Percentiles rank a stretch among this genome's conserved stretches.
These are phyloP conservation scores for Metarhizium album DNA, from an alignment of 2,329 filamentous ascomycete species.

Conservation along the genomic window DNA sequence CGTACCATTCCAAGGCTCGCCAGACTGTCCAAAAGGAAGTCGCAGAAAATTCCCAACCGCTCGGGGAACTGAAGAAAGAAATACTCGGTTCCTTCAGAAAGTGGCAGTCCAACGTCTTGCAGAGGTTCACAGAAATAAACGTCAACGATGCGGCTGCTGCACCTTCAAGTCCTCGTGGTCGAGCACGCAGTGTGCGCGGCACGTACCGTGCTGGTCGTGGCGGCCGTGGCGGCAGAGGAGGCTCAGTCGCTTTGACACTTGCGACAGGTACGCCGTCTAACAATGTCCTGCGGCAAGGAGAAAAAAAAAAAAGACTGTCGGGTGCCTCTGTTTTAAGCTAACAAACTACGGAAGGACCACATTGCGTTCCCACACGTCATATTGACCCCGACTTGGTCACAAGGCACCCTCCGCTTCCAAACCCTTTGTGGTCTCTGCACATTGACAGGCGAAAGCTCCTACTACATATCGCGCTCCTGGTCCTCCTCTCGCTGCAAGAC, in stretches of 20 bases:
- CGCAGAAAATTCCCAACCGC: constrained; percentile 29
- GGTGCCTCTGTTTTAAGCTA: neutral
- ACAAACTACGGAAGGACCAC: constrained; percentile 20
- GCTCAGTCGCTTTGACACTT: constrained; percentile 18
- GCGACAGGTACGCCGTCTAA: constrained; percentile 23
- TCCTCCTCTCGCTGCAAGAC: constrained; percentile 65
- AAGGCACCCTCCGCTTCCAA: constrained; percentile 49
- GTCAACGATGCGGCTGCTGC: constrained; percentile 29
- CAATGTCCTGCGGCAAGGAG: neutral
- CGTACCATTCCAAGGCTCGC: constrained; percentile 17
- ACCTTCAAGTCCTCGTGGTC: constrained; percentile 20
- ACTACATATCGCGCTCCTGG: constrained; percentile 59
- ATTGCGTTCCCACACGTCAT: constrained; percentile 30
- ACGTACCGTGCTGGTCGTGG: constrained; percentile 17
- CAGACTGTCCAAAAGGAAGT: constrained; percentile 22
- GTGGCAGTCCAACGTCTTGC: constrained; percentile 64
- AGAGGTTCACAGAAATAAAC: constrained; percentile 59
- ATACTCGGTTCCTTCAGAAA: constrained; percentile 63
- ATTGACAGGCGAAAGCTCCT: constrained; percentile 55
- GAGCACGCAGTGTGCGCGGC: constrained; percentile 18
- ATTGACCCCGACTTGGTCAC: constrained; percentile 36
- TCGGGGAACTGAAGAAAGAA: constrained; percentile 58
- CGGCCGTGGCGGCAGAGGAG: constrained; percentile 21
- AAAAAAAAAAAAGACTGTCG: too few relatives aligned
- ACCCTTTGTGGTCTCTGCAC: constrained; percentile 46